Conservation (phyloP, 2,329 filamentous ascomycete species). For the Ampelomyces quisqualis region DNA sequence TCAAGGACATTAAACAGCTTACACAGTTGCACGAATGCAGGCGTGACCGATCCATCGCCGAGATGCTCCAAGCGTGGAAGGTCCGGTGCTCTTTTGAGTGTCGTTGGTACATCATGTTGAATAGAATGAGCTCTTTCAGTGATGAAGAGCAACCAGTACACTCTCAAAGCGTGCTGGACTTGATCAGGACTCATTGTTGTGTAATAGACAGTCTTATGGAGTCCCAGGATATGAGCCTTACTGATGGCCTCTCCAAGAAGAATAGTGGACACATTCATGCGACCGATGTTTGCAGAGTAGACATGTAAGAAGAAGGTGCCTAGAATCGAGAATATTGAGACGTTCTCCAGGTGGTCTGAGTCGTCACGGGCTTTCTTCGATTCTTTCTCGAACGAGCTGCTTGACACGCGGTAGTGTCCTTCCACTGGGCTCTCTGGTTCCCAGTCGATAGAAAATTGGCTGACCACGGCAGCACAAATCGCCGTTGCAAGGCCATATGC, state of each 20-base stretch:
- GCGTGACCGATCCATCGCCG: constrained; percentile 34
- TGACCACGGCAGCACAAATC: constrained; percentile 39
- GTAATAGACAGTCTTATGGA: constrained; percentile 33
- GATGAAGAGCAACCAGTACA: constrained; percentile 43
- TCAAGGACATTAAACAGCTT: constrained; percentile 39
- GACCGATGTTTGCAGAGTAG: constrained; percentile 39
- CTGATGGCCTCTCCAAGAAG: constrained; percentile 37
- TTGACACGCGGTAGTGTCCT: constrained; percentile 36
- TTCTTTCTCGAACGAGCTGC: constrained; percentile 33
- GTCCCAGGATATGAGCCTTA: constrained; percentile 37
- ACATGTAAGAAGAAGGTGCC: constrained; percentile 40
- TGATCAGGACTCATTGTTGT: constrained; percentile 26
- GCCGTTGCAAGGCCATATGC: constrained; percentile 36
- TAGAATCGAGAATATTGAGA: constrained; percentile 33
- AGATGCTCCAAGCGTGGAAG: constrained; percentile 33
- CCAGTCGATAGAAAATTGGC: constrained; percentile 38
- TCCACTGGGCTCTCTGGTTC: constrained; percentile 36
- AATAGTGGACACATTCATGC: constrained; percentile 37
- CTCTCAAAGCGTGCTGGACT: constrained; percentile 30
- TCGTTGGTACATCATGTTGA: constrained; percentile 39
- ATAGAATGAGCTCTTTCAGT: constrained; percentile 41
- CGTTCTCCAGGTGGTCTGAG: constrained; percentile 35
- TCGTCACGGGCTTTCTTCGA: constrained; percentile 30
- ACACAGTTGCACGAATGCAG: constrained; percentile 39
- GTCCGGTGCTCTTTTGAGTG: constrained; percentile 32